These are phyloP conservation scores for Sanghuangporus sanghuang DNA, from an alignment of 1,284 basidiomycete genomes.

Conservation along the genomic window DNA sequence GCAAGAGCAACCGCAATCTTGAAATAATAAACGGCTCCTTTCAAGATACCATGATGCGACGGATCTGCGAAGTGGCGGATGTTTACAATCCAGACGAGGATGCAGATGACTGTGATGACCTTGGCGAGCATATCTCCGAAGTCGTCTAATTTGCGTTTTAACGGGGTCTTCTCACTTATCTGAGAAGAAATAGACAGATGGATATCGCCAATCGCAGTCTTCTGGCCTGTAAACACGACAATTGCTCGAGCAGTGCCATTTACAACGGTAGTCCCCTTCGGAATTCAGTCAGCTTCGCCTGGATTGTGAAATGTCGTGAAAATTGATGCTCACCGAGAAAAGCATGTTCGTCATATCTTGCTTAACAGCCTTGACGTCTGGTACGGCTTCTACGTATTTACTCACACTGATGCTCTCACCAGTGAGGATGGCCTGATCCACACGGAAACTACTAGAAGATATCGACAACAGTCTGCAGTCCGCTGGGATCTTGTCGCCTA, in stretches of 20 bases:
- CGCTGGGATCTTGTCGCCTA: constrained; percentile 92
- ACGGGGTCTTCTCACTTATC: constrained; percentile 88
- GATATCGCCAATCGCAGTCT: constrained; percentile 91
- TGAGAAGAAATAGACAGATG: constrained; percentile 90
- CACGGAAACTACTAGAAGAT: constrained; percentile 85
- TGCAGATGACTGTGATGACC: constrained; percentile 91
- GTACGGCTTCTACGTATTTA: constrained; percentile 66
- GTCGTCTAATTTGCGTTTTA: constrained; percentile 94
- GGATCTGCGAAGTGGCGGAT: constrained; percentile 92
- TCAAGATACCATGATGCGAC: constrained; percentile 81
- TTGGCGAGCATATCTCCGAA: constrained; percentile 95
- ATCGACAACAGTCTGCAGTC: constrained; percentile 88
- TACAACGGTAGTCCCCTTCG: constrained; percentile 87
- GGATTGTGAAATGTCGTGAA: not conserved
- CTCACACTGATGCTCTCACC: constrained; percentile 87
- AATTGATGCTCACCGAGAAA: constrained; percentile 62
- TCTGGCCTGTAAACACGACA: constrained; percentile 80
- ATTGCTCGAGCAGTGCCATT: constrained; percentile 83
- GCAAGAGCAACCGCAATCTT: constrained; percentile 96
- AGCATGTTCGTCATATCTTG: constrained; percentile 96
- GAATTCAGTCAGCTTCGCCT: not conserved
- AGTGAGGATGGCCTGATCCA: constrained; percentile 93
- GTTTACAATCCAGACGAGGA: constrained; percentile 95
- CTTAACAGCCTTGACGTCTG: constrained; percentile 78
- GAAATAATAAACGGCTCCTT: constrained; percentile 95